Conservation (phyloP, 441 rosid species). For the Viola pubescens region DNA sequence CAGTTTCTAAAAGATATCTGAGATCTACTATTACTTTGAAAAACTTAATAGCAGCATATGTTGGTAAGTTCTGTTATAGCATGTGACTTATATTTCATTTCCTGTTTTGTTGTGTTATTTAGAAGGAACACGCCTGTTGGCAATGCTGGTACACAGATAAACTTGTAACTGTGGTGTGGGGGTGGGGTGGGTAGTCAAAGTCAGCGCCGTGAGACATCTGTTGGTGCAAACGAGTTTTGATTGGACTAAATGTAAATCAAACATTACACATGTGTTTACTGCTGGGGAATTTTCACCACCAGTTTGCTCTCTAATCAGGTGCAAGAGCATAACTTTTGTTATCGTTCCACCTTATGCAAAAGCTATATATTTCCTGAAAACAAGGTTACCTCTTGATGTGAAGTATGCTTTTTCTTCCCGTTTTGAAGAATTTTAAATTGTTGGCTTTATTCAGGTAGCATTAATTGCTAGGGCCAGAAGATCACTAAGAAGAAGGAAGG, state of each 20-base stretch:
- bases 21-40: slow-evolving; percentile 53
- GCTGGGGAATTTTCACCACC: slow-evolving; percentile 97
- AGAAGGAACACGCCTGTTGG: too few relatives aligned
- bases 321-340: slow-evolving; percentile 70
- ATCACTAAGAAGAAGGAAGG: slow-evolving; percentile 89
- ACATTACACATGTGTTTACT: slow-evolving; percentile 47
- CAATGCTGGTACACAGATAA: slow-evolving; percentile 49
- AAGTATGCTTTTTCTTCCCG: background rate
- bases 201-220: slow-evolving; percentile 85
- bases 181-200: slow-evolving; percentile 74
- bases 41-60: slow-evolving; percentile 88
- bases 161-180: slow-evolving; percentile 66
- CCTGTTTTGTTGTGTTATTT: too few relatives aligned
- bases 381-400: slow-evolving; percentile 38
- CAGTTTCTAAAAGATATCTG: background rate
- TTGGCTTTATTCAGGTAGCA: slow-evolving; percentile 46
- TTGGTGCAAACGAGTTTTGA: slow-evolving; percentile 70
- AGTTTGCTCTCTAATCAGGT: slow-evolving; percentile 65
- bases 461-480: slow-evolving; percentile 66
- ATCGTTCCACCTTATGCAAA: slow-evolving; percentile 77
- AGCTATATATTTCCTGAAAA: slow-evolving; percentile 88
- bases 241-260: slow-evolving; percentile 71
- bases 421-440: slow-evolving; percentile 11
- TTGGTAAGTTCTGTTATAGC: slow-evolving; percentile 41
- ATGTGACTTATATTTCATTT: background rate